Evolutionary conservation across 768 basidiomycete species (phyloP), one percentile per base, ranked within the genome.

Genomic region (Hydnum rufescens): DNA sequence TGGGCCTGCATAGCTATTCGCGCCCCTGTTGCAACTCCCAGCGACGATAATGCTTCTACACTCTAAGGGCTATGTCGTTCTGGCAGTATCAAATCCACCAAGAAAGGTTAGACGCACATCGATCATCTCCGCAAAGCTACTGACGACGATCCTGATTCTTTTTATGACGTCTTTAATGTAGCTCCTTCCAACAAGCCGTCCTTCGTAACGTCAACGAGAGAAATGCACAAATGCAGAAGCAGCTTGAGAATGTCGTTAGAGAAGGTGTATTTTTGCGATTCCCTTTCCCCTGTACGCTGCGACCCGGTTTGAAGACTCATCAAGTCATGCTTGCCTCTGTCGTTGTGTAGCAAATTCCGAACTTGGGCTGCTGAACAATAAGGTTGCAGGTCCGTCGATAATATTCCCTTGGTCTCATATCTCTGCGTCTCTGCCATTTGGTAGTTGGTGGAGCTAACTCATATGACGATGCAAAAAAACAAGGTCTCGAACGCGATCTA

Each of bases 71-170:
- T 3, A 74, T 88, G 53, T 82, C 85, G 3, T 89, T 89, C 63
- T 89, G 86, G 86, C 82, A 86, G 63, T 89, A 89, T 63, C 86
- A 89, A 60, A 74, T 79, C 49, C 82, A 84, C 57, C 86, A 89
- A 64, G 86, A 89, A 67, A 78, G 74, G 85, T 82, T 53, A 53
- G 65, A 58, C 23, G 22, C 19, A 16, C 5, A 16, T 32, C 4
- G 19, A 5, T 43, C 19, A 34, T 19, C 29, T n/a, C 23, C 16
- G 19, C 13, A 51, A 47, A 31, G 5, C 46, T 8, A 51, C 32
- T 49, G 31, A 29, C 23, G 28, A 5, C 13, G 16, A 16, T 50
- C 30, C 49, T 32, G 26, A 23, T 13, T 13, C 44, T 13, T 16
- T 28, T 16, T 16, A 39, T 26, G 30, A 50, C 44, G 22, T 3